Conservation (phyloP, 1,284 basidiomycete species). For the Apiotrichum gracile region DNA sequence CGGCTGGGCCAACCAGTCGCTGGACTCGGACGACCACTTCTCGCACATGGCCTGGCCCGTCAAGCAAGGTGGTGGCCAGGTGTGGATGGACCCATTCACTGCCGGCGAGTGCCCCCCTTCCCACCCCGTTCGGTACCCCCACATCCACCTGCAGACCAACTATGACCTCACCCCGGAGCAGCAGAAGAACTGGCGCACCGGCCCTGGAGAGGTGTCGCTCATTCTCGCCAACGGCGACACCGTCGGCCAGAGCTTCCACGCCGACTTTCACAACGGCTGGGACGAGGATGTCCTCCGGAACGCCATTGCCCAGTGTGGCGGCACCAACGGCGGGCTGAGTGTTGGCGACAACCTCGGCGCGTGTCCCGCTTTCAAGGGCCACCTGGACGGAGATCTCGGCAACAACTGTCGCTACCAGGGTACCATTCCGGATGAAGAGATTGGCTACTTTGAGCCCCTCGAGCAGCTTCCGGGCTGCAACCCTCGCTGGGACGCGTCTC, state of each 20-base stretch:
- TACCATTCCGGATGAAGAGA: constrained; percentile 12
- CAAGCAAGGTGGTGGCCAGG: constrained; percentile 1
- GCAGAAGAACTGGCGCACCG: background rate
- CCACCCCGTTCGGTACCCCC: constrained; percentile 30
- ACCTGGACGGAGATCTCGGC: constrained; percentile 3
- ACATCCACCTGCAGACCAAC: constrained; percentile 46
- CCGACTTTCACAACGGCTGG: constrained; percentile 47
- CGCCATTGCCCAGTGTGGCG: constrained; percentile 5
- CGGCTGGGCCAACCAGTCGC: constrained; percentile 1
- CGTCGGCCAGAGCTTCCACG: constrained; percentile 45
- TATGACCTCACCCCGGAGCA: background rate
- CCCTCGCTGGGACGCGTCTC: constrained; percentile 6
- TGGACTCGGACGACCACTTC: background rate
- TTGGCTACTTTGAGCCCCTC: constrained; percentile 6
- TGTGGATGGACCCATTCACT: constrained; percentile 16
- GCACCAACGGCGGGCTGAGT: too few species aligned
- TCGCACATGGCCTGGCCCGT: background rate
- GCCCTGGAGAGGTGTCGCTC: background rate
- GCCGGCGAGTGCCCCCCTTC: constrained; percentile 41
- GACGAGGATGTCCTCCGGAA: constrained; percentile 9
- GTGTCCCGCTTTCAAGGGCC: background rate
- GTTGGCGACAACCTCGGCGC: background rate
- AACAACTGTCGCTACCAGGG: constrained; percentile 7
- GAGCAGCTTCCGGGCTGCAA: constrained; percentile 14
- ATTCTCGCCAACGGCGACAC: constrained; percentile 43